Evolutionary conservation across 345 rosid genomes (phyloP).

Genomic region (Lagerstroemia speciosa): DNA sequence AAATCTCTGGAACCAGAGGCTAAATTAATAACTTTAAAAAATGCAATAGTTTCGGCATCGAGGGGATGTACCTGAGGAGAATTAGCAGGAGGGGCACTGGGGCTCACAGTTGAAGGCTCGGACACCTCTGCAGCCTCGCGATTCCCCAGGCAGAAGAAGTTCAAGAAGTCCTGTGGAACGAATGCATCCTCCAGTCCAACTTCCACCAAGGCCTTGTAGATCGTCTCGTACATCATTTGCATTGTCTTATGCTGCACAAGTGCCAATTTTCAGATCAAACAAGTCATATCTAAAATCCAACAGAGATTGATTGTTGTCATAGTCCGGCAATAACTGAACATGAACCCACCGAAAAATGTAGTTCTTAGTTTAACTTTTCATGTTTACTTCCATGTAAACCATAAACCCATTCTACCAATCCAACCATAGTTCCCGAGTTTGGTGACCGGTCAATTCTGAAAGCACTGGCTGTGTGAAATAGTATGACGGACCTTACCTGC

Average conservation of each 20-base stretch:
- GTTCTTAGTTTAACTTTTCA: not conserved
- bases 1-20: not conserved
- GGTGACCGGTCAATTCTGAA: not conserved
- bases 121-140: slow-evolving; percentile 37
- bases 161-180: slow-evolving; percentile 77
- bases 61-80: slow-evolving; percentile 52
- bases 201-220: slow-evolving; percentile 78
- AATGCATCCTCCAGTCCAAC: slow-evolving; percentile 58
- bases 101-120: slow-evolving; percentile 21
- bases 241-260: slow-evolving; percentile 79
- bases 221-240: slow-evolving; percentile 97
- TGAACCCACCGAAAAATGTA: not conserved
- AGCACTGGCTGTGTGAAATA: not conserved
- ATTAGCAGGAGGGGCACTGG: slow-evolving; percentile 32
- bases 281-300: not conserved
- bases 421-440: not conserved
- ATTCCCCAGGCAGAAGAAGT: slow-evolving; percentile 95
- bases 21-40: not conserved
- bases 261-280: not conserved
- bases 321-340: not conserved
- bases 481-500: slow-evolving; percentile 51
- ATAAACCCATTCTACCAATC: not conserved
- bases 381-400: no score
- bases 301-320: not conserved
- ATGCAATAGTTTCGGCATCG: not conserved